Conservation (phyloP, 495 filamentous ascomycete species). For the Penicillium macrosclerotiorum region DNA sequence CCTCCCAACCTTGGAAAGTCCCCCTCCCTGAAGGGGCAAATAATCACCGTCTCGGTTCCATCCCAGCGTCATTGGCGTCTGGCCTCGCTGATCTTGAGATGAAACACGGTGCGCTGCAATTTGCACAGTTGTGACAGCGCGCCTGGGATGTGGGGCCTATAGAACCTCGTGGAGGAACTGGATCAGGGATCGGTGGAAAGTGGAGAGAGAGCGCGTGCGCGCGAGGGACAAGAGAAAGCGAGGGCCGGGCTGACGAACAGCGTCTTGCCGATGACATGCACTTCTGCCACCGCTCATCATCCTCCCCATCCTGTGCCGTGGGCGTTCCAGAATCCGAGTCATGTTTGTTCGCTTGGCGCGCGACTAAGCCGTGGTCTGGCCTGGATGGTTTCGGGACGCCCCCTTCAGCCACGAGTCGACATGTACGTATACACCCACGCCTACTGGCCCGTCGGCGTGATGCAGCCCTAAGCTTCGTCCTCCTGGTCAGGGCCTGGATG, state of each 20-base stretch:
- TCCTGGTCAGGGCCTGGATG: neutral
- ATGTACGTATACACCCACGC: too few relatives aligned
- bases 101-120: conserved; percentile 7
- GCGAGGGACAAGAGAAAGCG: conserved; percentile 2
- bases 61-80: conserved; percentile 22
- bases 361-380: too few relatives aligned
- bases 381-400: neutral
- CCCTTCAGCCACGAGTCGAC: conserved; percentile 8
- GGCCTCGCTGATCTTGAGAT: conserved; percentile 16
- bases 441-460: neutral
- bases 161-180: conserved; percentile 4
- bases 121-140: conserved; percentile 10
- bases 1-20: conserved; percentile 26
- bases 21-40: conserved; percentile 16
- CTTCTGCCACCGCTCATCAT: neutral
- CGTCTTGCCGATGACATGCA: conserved; percentile 5
- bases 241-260: conserved; percentile 11
- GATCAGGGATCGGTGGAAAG: neutral
- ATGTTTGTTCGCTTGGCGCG: conserved; percentile 15
- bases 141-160: conserved; percentile 1
- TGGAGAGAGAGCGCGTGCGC: neutral
- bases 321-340: conserved; percentile 4
- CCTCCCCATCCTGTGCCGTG: conserved; percentile 1
- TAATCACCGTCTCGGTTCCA: conserved; percentile 8
- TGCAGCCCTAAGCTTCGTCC: conserved; percentile 10